Evolutionary conservation across 2,329 filamentous ascomycete genomes (phyloP).

Genomic region (Myotisia sp.): DNA sequence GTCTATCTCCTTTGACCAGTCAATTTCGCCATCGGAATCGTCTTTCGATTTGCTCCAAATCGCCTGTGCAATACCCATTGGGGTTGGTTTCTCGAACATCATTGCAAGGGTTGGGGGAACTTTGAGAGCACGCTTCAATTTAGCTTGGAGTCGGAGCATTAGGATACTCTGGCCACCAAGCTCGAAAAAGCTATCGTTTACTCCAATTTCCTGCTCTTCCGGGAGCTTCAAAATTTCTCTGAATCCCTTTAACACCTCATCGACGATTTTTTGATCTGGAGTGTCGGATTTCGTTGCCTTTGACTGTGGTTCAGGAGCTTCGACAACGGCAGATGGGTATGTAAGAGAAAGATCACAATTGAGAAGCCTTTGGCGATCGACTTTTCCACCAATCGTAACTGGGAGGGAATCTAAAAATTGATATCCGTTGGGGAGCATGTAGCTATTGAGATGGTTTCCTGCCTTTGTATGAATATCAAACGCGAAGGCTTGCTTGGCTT

Average conservation of each 20-base stretch:
- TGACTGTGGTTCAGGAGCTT: not conserved
- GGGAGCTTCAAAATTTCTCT: slow-evolving; percentile 7
- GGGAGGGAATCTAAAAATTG: slow-evolving; percentile 8
- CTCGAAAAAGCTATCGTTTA: slow-evolving; percentile 8
- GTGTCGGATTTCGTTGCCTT: not conserved
- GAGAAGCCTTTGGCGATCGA: slow-evolving; percentile 7
- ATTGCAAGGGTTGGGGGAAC: slow-evolving; percentile 4
- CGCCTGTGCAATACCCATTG: slow-evolving; percentile 6
- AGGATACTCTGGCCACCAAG: slow-evolving; percentile 7
- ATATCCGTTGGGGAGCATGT: slow-evolving; percentile 9
- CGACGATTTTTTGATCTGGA: slow-evolving; percentile 3
- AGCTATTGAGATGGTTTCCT: slow-evolving; percentile 5
- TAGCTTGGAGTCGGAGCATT: slow-evolving; percentile 7
- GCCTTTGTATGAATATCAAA: slow-evolving; percentile 5
- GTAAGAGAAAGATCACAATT: slow-evolving; percentile 3
- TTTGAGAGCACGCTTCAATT: slow-evolving; percentile 6
- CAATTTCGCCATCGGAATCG: slow-evolving; percentile 3
- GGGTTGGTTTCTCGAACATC: slow-evolving; percentile 9
- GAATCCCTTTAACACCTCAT: slow-evolving; percentile 4
- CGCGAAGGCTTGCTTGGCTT: slow-evolving; percentile 5
- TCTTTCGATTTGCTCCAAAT: slow-evolving; percentile 2
- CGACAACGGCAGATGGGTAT: slow-evolving; percentile 1
- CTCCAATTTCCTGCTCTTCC: slow-evolving; percentile 3
- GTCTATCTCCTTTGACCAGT: slow-evolving; percentile 6
- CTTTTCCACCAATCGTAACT: slow-evolving; percentile 7